Base-by-base conservation (phyloP, 1,284 basidiomycete genomes). In the Irpex lacteus region DNA sequence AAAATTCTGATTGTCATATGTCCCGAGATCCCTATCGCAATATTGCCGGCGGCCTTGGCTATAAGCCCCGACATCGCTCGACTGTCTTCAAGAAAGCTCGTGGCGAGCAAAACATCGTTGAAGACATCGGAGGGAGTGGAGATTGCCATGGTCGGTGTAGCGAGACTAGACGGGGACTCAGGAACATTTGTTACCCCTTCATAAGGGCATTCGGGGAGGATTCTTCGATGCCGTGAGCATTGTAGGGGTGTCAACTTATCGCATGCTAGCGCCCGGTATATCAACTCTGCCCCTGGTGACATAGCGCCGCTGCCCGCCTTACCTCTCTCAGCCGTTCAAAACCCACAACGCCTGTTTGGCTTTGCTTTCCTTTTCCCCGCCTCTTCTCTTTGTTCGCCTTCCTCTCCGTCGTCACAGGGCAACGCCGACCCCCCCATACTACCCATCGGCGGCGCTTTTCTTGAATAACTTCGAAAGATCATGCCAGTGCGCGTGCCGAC, bases 401-500 rank as follows among this genome's bases (percentile, higher is more conserved):
- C 18, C 59, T n/a, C 36, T 13, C 44, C 19, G 15, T 18, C 50
- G 3, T 21, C 50, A 4, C 6, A 37, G 4, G n/a, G 19, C 59
- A 5, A 15, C 9, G 40, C 8, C 47, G 44, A 9, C n/a, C 15
- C 21, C n/a, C 26, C 15, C 21, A 37, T 4, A 47, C 57, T 26
- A 18, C 59, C 11, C 7, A 15, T 15, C 59, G 15, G n/a, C 15
- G 8, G n/a, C 59, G 15, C 44, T 38, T 11, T 21, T n/a, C 18
- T 15, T 18, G n/a, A 15, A n/a, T 8, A 18, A 15, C 47, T 7
- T 44, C 7, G 18, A 13, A 19, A 19, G 11, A 44, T 49, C 26
- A 62, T 62, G 61, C 61, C 61, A n/a, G 61, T 62, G 5, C 54
- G 40, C 40, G 55, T 54, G 53, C 32, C 54, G 49, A 54, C 37